Evolutionary conservation across 495 filamentous ascomycete genomes (phyloP).

Genomic region (Aspergillus bridgeri): DNA sequence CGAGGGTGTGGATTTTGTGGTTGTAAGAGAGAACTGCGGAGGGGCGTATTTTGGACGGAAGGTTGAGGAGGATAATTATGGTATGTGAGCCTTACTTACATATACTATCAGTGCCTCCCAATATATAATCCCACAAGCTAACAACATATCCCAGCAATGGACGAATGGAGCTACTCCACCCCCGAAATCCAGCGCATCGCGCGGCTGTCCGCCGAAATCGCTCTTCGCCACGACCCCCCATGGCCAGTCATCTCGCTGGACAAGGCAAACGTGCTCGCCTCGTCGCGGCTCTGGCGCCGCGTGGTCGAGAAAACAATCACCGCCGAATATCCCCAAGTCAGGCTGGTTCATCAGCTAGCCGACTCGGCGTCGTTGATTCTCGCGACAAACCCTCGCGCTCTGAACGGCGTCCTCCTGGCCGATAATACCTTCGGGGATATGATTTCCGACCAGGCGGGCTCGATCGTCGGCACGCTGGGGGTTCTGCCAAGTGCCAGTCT

Average conservation of each 20-base stretch:
- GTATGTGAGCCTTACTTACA: constrained; percentile 10
- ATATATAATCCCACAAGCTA: too few relatives aligned
- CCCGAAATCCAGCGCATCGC: constrained; percentile 47
- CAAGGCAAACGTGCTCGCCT: constrained; percentile 52
- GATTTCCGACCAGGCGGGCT: constrained; percentile 49
- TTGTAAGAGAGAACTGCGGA: constrained; percentile 51
- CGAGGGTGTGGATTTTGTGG: constrained; percentile 47
- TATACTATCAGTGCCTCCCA: too few relatives aligned
- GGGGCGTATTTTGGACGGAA: constrained; percentile 53
- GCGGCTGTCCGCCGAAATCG: constrained; percentile 44
- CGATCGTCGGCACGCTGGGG: constrained; percentile 46
- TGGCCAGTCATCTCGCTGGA: constrained; percentile 46
- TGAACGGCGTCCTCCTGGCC: constrained; percentile 49
- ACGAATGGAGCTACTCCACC: constrained; percentile 47
- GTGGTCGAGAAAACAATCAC: constrained; percentile 43
- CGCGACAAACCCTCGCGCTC: constrained; percentile 43
- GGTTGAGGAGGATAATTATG: constrained; percentile 43
- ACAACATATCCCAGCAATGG: constrained; percentile 29
- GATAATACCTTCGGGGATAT: constrained; percentile 55
- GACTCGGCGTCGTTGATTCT: constrained; percentile 49
- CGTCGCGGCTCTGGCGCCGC: constrained; percentile 46
- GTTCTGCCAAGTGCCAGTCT: constrained; percentile 49
- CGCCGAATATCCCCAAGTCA: constrained; percentile 46
- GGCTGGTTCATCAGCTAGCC: constrained; percentile 45
- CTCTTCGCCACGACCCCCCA: constrained; percentile 41